Evolutionary conservation across 371 early-diverging fungal genomes (phyloP), one percentile per base, ranked within the genome.

Genomic region (Synchytrium microbalum): DNA sequence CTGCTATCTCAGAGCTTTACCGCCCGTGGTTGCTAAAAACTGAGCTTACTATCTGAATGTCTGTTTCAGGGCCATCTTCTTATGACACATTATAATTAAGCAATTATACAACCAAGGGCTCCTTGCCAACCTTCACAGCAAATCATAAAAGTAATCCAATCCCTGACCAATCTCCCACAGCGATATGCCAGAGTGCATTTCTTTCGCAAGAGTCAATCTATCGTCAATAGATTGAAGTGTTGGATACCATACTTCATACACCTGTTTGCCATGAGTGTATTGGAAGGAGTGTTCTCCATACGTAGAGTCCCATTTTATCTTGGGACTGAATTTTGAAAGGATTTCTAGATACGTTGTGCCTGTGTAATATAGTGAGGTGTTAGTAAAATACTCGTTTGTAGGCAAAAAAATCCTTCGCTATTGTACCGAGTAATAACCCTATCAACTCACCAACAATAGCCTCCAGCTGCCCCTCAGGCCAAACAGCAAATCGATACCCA

Each of bases 101-200:
- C n/a, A n/a, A n/a, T n/a, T n/a, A n/a, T n/a, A n/a, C n/a, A n/a
- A n/a, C n/a, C n/a, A n/a, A n/a, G n/a, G n/a, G n/a, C n/a, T n/a
- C n/a, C n/a, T n/a, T n/a, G n/a, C n/a, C n/a, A n/a, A n/a, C n/a
- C n/a, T n/a, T n/a, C n/a, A n/a, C n/a, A 72, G n/a, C n/a, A n/a
- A n/a, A n/a, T n/a, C n/a, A n/a, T n/a, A n/a, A n/a, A 79, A 86
- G 62, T 79, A 81, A 72, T 86, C 86, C 54, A 86, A 67, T 0
- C 86, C 86, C 67, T 86, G 86, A 1, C 86, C 86, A 54, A 86
- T 74, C 70, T 86, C 86, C 84, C 86, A 86, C n/a, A 86, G 32
- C 8, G 81, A 72, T 3, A 86, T 31, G 2, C 86, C 84, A 23
- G 78, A 76, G 24, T 75, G 78, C 64, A 80, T 75, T 68, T 83